Conservation (phyloP, 2,329 filamentous ascomycete species). For the Cryphonectria naterciae region DNA sequence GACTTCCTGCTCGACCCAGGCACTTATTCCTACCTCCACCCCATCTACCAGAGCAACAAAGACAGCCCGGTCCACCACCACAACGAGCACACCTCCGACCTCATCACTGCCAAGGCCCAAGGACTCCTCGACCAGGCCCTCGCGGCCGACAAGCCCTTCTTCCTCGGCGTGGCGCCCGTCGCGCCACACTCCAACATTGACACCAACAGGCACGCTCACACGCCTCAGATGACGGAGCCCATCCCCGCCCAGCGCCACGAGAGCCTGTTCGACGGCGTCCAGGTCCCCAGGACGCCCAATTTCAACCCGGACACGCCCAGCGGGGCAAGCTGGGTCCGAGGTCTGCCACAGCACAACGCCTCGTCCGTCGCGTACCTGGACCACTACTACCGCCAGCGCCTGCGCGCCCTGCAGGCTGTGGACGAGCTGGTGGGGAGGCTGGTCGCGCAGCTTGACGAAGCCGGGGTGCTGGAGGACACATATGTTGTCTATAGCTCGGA, state of each 20-base stretch:
- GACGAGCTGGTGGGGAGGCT: constrained; percentile 58
- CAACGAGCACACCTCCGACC: constrained; percentile 58
- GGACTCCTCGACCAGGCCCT: constrained; percentile 59
- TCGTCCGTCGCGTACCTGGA: constrained; percentile 51
- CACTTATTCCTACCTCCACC: constrained; percentile 71
- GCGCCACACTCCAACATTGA: constrained; percentile 59
- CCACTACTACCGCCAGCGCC: constrained; percentile 54
- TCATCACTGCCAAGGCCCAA: constrained; percentile 55
- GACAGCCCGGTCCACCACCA: constrained; percentile 58
- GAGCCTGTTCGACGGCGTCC: constrained; percentile 61
- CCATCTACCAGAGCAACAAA: constrained; percentile 63
- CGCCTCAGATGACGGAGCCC: constrained; percentile 48
- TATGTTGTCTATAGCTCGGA: constrained; percentile 63
- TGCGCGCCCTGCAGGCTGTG: constrained; percentile 57
- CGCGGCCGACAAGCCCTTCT: constrained; percentile 57
- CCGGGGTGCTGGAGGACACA: constrained; percentile 65
- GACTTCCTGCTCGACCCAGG: constrained; percentile 65
- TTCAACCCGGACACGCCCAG: constrained; percentile 65
- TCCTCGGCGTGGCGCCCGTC: constrained; percentile 62
- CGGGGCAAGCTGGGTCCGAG: constrained; percentile 50
- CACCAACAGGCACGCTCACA: constrained; percentile 56
- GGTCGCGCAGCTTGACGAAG: constrained; percentile 46
- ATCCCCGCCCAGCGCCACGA: constrained; percentile 62
- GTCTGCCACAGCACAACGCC: constrained; percentile 42
- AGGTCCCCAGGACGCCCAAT: constrained; percentile 64